Conservation (phyloP, 495 filamentous ascomycete genomes). For the Aspergillus carlsbadensis region DNA sequence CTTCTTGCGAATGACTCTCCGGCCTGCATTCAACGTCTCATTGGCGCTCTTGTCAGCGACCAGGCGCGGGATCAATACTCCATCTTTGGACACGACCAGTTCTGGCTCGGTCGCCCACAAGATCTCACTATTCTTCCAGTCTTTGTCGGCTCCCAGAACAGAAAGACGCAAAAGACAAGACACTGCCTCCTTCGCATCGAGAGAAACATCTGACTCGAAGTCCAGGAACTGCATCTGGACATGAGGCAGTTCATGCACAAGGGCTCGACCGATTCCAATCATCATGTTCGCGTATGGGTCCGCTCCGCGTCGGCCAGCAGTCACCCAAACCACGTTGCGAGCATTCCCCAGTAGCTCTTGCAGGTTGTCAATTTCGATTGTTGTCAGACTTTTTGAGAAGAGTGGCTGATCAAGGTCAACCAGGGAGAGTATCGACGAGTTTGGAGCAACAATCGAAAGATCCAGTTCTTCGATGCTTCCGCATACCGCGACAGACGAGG, state of each 20-base stretch:
- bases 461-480: too few relatives aligned
- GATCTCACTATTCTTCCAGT: not conserved
- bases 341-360: not conserved
- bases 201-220: too few relatives aligned
- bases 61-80: slow-evolving; percentile 5
- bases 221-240: too few relatives aligned
- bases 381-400: too few relatives aligned
- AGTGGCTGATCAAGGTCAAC: not conserved
- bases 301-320: slow-evolving; percentile 8
- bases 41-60: not conserved
- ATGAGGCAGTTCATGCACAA: not conserved
- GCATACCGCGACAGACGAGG: too few relatives aligned
- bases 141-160: too few relatives aligned
- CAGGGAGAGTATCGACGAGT: too few relatives aligned
- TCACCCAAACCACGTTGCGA: slow-evolving; percentile 9
- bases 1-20: too few relatives aligned
- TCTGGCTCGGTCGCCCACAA: slow-evolving; percentile 1
- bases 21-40: not conserved
- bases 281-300: not conserved
- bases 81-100: not conserved
- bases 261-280: slow-evolving; percentile 1
- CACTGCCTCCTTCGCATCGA: not conserved
- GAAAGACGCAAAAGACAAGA: too few relatives aligned
- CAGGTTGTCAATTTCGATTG: too few relatives aligned
- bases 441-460: too few relatives aligned